Conservation (phyloP, 768 basidiomycete species). For the Rhodosporidiobolus odoratus region DNA sequence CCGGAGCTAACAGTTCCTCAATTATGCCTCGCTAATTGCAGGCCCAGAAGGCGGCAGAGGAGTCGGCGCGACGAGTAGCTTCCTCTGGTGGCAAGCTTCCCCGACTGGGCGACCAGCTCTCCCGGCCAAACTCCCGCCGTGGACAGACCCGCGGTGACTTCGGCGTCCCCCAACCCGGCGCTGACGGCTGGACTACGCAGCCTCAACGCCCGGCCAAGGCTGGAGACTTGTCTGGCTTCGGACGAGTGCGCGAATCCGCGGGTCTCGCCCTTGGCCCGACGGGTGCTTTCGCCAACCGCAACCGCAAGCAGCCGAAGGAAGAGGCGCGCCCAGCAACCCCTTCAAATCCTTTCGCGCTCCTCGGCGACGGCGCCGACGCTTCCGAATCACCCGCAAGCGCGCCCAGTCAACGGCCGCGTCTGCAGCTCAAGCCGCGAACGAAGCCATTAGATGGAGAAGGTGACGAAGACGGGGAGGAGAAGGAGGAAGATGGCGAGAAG, state of each 20-base stretch:
- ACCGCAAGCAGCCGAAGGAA: conserved; percentile 61
- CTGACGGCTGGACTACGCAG: conserved; percentile 77
- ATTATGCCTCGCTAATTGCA: conserved; percentile 44
- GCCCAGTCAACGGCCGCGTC: conserved; percentile 58
- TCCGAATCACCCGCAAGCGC: conserved; percentile 16
- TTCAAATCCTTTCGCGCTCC: conserved; percentile 54
- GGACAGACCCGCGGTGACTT: conserved; percentile 60
- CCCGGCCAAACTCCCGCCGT: conserved; percentile 81
- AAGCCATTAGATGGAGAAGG: conserved; percentile 54
- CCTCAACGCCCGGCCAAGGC: conserved; percentile 65
- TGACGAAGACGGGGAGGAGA: no score
- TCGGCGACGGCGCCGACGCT: conserved; percentile 50
- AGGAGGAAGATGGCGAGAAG: conserved; percentile 52
- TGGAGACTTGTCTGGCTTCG: conserved; percentile 79
- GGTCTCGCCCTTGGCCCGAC: conserved; percentile 74
- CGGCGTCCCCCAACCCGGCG: conserved; percentile 57
- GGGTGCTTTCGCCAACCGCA: conserved; percentile 73
- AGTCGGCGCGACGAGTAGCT: conserved; percentile 60
- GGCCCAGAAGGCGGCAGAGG: conserved; percentile 69
- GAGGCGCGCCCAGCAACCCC: conserved; percentile 54
- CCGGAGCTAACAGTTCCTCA: conserved; percentile 2
- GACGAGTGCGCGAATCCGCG: conserved; percentile 64
- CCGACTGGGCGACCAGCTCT: conserved; percentile 51
- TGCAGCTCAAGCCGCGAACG: conserved; percentile 74
- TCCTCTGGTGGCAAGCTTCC: conserved; percentile 48